Evolutionary conservation across 2,329 filamentous ascomycete genomes (phyloP).

Genomic region (Stachybotrys chlorohalonatus): DNA sequence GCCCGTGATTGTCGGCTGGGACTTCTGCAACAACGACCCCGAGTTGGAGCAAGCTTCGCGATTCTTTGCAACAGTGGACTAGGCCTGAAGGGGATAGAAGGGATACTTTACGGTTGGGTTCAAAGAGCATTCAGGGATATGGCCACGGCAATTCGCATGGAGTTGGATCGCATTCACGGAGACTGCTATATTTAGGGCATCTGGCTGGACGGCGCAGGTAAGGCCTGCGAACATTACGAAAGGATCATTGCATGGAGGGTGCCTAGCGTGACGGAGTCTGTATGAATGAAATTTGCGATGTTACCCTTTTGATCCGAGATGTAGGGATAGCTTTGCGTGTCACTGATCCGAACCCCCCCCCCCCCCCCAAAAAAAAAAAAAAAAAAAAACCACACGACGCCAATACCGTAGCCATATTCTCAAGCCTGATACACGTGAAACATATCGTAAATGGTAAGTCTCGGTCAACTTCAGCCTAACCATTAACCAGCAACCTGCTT

Average conservation of each 20-base stretch:
- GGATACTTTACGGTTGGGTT: neutral
- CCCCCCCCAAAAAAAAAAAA: too few relatives aligned
- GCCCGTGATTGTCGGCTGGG: conserved; percentile 89
- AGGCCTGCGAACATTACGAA: neutral
- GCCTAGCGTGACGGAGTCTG: too few relatives aligned
- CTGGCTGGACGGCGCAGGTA: neutral
- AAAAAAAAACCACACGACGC: neutral
- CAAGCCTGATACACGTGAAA: too few relatives aligned
- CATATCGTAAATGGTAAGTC: neutral
- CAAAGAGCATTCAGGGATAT: neutral
- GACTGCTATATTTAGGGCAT: neutral
- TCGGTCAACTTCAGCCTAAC: neutral
- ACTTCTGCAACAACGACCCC: conserved; percentile 82
- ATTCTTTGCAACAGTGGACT: conserved; percentile 61
- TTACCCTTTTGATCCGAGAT: too few relatives aligned
- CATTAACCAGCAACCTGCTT: conserved; percentile 64
- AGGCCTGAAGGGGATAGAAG: neutral
- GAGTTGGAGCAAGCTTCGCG: conserved; percentile 69
- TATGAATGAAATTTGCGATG: too few relatives aligned
- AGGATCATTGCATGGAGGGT: neutral
- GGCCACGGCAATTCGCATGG: neutral
- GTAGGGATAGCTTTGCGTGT: too few relatives aligned
- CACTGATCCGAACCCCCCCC: too few relatives aligned
- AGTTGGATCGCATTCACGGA: neutral
- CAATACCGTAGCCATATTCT: too few relatives aligned